Base-by-base conservation (phyloP, 768 basidiomycete genomes). In the Leccinum incarnatum region DNA sequence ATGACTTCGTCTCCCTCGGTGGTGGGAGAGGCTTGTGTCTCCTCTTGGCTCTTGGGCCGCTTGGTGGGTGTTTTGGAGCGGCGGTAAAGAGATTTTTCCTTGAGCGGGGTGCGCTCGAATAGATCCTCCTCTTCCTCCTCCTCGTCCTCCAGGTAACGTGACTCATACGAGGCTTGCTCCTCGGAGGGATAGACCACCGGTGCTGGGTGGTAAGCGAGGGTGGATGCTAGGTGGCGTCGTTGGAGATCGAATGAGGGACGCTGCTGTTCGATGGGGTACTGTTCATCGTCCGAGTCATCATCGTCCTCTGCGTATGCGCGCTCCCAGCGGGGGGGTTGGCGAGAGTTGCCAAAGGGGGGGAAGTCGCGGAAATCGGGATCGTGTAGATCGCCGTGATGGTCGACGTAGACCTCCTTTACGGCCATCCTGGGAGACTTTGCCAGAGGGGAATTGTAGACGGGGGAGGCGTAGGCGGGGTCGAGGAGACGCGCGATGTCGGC, bases 361-460 rank as follows among this genome's bases (percentile, higher is more conserved):
- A 87, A 87, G 72, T 86, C 78, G 61, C 85, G 78, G 72, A 80
- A 87, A 67, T 87, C 86, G 23, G 86, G 86, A 70, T 87, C 86
- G 66, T 87, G 85, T 25, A 86, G 74, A 70, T 84, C 81, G 51
- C 85, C 86, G 59, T 80, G 75, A 68, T 74, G 76, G 77, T 87
- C 86, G 61, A 86, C 79, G 66, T 85, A 86, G 58, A 79, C 84
- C 46, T 69, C 64, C 36, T 45, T 67, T 15, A 62, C 55, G 1
- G 54, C 50, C 54, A 65, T 60, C 47, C 51, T 58, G 0, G 65
- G 54, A 0, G 72, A 56, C 58, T 53, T 64, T 2, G 25, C 9
- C 30, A 66, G 64, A 23, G 75, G 66, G 5, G 67, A 65, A 66
- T 55, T 69, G 55, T 65, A 59, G 51, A 58, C 72, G 60, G 61